Conservation (phyloP, 176 grass and related monocot species). For the Bothriochloa decipiens region DNA sequence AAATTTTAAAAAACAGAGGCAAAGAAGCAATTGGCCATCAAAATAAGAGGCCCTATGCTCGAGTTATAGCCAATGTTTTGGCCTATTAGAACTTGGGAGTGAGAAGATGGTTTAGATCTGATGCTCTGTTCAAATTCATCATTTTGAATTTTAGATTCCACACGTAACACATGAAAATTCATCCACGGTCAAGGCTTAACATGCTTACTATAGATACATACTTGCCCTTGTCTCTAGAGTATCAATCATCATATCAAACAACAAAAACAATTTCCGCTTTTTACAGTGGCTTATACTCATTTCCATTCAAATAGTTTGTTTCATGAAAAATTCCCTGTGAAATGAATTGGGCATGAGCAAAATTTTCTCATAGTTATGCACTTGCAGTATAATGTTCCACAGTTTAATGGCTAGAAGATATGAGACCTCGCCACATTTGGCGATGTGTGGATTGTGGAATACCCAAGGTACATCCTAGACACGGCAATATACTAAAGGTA, state of each 20-base stretch:
- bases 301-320: conserved; percentile 1
- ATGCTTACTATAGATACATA: neutral
- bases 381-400: conserved; percentile 27
- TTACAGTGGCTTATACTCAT: neutral
- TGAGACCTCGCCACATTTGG: conserved; percentile 25
- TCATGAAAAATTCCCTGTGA: neutral
- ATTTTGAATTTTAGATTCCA: neutral
- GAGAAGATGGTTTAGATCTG: neutral
- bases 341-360: conserved; percentile 38
- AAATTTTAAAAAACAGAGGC: too few relatives aligned
- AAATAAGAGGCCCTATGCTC: too few relatives aligned
- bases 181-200: neutral
- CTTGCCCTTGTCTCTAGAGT: neutral
- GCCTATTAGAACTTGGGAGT: too few relatives aligned
- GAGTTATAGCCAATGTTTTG: too few relatives aligned
- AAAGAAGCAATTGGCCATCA: too few relatives aligned
- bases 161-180: neutral
- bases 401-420: conserved; percentile 17
- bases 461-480: conserved; percentile 53
- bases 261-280: neutral
- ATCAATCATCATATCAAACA: neutral
- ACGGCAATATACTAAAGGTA: conserved; percentile 40
- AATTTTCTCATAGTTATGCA: neutral
- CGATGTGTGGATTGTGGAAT: conserved; percentile 23
- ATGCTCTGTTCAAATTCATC: neutral